phyloP scores from a whole-genome alignment of 169 alveolate species.

The Plasmodium gaboni region DNA sequence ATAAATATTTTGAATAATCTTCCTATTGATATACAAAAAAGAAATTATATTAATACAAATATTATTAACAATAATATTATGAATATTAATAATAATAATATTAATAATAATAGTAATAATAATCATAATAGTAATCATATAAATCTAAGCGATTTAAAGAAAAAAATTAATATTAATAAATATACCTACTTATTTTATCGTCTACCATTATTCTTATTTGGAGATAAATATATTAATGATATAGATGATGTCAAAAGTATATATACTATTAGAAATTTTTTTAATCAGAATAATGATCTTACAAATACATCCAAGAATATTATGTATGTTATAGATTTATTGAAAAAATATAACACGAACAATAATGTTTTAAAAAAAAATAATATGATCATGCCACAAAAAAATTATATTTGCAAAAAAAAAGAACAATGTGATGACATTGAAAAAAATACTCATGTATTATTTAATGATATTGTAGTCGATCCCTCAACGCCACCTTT shows the following conservation, averaged over 20 bases:
- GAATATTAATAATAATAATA: not conserved
- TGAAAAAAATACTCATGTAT: not conserved
- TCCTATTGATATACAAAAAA: slow-evolving; percentile 11
- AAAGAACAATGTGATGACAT: slow-evolving; percentile 1
- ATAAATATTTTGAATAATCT: slow-evolving; percentile 27
- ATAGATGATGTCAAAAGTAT: slow-evolving; percentile 20
- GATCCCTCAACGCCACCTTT: too few relatives aligned
- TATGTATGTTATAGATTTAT: slow-evolving; percentile 10
- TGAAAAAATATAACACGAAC: slow-evolving; percentile 9
- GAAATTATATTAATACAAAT: not conserved
- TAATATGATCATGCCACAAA: not conserved
- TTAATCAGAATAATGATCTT: slow-evolving; percentile 7
- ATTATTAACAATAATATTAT: not conserved
- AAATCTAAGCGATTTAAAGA: slow-evolving; percentile 17
- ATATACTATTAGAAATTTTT: slow-evolving; percentile 10
- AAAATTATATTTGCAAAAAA: not conserved
- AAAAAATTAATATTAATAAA: slow-evolving; percentile 38
- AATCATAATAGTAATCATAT: slow-evolving; percentile 3
- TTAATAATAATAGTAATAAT: slow-evolving; percentile 11
- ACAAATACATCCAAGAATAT: slow-evolving; percentile 24
- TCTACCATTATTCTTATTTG: slow-evolving; percentile 31
- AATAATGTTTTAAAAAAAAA: slow-evolving; percentile 16
- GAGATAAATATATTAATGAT: slow-evolving; percentile 35
- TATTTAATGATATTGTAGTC: too few relatives aligned
- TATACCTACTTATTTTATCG: slow-evolving; percentile 47